Evolutionary conservation across 352 stramenopile species (phyloP).

Genomic region (Phytopythium delawarense): DNA sequence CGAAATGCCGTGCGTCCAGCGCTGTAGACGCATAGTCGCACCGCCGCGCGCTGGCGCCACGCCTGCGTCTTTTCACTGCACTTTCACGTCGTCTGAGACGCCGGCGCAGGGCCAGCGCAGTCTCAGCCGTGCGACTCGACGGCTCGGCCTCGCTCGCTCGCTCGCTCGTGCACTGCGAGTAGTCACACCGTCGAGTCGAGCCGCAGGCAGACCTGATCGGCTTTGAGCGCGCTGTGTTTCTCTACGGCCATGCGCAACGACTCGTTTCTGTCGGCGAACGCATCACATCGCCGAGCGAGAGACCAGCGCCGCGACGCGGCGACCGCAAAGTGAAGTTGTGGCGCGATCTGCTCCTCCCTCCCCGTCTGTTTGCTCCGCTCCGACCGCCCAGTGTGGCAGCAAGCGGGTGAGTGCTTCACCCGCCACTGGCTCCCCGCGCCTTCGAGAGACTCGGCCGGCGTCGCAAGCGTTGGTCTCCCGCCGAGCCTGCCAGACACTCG

Average conservation of each 20-base stretch:
- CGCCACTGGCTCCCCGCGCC: too few relatives aligned
- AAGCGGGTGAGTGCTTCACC: too few relatives aligned
- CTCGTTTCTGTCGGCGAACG: conserved; percentile 3
- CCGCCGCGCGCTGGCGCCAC: too few relatives aligned
- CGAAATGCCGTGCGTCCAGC: too few relatives aligned
- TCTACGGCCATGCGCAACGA: too few relatives aligned
- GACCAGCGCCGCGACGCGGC: neutral
- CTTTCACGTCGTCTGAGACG: neutral
- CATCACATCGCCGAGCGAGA: neutral
- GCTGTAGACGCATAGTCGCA: neutral
- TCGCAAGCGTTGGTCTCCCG: neutral
- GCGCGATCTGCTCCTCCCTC: neutral
- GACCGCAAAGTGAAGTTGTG: conserved; percentile 5
- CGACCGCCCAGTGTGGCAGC: too few relatives aligned
- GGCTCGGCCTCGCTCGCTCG: neutral
- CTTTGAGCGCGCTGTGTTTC: neutral
- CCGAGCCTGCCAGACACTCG: neutral
- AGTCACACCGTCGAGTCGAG: too few relatives aligned
- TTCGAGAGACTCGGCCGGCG: neutral
- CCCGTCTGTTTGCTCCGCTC: too few relatives aligned
- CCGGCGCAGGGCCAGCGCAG: neutral
- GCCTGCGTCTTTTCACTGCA: neutral
- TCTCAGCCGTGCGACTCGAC: neutral
- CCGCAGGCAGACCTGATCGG: too few relatives aligned
- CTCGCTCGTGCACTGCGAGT: neutral